Conservation (phyloP, 176 grass and related monocot genomes). For the Cenchrus fungigraminus region DNA sequence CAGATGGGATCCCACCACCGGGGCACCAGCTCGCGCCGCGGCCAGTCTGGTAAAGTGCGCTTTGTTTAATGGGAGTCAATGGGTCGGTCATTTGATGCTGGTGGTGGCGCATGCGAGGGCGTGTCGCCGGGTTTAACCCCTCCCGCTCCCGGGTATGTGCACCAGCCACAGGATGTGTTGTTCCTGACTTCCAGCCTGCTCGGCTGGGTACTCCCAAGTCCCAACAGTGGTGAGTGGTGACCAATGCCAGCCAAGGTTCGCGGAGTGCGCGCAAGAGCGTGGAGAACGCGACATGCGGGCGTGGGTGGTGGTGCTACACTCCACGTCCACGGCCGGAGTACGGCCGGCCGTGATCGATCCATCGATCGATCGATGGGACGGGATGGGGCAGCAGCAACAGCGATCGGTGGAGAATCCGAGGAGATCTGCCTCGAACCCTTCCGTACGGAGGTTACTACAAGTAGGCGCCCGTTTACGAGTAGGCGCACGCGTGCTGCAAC, state of each 20-base stretch:
- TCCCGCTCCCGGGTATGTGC: too few species aligned
- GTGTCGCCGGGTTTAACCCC: not conserved
- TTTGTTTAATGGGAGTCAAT: conserved; percentile 22
- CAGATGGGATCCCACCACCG: not conserved
- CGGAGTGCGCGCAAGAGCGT: too few species aligned
- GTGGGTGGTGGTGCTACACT: too few species aligned
- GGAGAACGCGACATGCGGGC: not conserved
- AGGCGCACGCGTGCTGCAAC: not conserved
- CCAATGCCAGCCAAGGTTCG: too few species aligned
- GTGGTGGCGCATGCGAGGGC: conserved; percentile 8
- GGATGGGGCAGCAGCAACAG: not conserved
- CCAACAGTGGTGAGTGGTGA: too few species aligned
- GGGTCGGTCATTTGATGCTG: not conserved
- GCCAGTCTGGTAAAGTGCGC: not conserved
- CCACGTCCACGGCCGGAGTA: not conserved
- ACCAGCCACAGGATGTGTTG: too few species aligned
- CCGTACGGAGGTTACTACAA: too few species aligned
- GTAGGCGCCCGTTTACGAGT: not conserved
- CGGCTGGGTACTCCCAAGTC: too few species aligned
- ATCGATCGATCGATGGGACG: too few species aligned
- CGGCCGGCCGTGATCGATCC: not conserved
- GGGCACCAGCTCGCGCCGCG: not conserved
- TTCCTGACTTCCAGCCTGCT: too few species aligned
- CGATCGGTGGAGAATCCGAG: conserved; percentile 17
- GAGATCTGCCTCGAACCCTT: not conserved